Percentiles rank a stretch among this genome's conserved stretches.
Evolutionary conservation across 2,329 filamentous ascomycete genomes (phyloP).

Genomic region (Teratosphaeriaceae sp.): DNA sequence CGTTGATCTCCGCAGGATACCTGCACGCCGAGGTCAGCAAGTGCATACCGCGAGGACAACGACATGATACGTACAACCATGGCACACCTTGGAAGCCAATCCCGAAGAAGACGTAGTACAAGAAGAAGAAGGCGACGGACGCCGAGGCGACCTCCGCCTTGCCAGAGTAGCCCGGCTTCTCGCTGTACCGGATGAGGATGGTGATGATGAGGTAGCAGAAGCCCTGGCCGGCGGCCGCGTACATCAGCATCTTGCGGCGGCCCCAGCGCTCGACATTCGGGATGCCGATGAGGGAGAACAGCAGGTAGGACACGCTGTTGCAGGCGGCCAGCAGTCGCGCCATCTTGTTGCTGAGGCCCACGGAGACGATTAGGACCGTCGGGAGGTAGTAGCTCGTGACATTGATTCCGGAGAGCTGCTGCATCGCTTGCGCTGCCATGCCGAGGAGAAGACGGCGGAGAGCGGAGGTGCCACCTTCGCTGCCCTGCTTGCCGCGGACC

Average conservation of each 20-base stretch:
- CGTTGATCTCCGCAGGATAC: constrained; percentile 47
- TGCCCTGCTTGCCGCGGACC: constrained; percentile 36
- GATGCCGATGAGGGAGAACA: constrained; percentile 43
- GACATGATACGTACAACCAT: constrained; percentile 30
- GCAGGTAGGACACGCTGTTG: constrained; percentile 45
- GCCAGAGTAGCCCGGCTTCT: constrained; percentile 23
- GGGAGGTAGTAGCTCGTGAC: constrained; percentile 35
- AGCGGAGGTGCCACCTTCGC: constrained; percentile 41
- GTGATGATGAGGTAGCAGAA: constrained; percentile 49
- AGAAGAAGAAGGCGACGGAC: constrained; percentile 11
- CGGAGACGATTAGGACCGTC: constrained; percentile 52
- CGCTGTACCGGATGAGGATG: constrained; percentile 40
- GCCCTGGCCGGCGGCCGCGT: constrained; percentile 46
- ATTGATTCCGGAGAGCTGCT: constrained; percentile 38
- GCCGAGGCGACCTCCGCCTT: constrained; percentile 29
- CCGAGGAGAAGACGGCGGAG: constrained; percentile 47
- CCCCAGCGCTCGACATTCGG: constrained; percentile 47
- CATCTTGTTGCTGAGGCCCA: constrained; percentile 47
- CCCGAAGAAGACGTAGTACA: constrained; percentile 48
- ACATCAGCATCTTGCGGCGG: constrained; percentile 54
- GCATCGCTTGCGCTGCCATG: constrained; percentile 48
- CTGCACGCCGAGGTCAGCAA: no score
- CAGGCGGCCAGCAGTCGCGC: constrained; percentile 51
- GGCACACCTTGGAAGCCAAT: constrained; percentile 34
- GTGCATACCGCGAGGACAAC: no score